Evolutionary conservation across 805 yeast species (phyloP).

Genomic region (Starmera pachycereana): DNA sequence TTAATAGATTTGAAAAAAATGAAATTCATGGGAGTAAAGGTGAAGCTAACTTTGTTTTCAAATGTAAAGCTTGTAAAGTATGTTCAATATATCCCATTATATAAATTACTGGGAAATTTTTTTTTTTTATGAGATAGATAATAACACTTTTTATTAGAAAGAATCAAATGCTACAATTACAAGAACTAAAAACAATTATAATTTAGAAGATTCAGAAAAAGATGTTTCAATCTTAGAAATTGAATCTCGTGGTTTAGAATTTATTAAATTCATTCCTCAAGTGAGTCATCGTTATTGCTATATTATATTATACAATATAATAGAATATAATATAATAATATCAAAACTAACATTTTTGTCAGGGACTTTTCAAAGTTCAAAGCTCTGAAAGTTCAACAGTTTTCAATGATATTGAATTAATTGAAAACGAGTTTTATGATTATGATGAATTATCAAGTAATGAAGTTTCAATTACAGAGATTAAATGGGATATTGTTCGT

Average conservation of each 20-base stretch:
- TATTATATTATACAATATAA: too few relatives aligned
- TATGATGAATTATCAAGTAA: slow-evolving; percentile 77
- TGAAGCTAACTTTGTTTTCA: slow-evolving; percentile 72
- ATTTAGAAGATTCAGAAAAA: slow-evolving; percentile 30
- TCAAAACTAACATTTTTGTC: too few relatives aligned
- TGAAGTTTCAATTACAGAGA: slow-evolving; percentile 75
- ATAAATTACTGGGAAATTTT: too few relatives aligned
- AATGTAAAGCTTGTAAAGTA: slow-evolving; percentile 52
- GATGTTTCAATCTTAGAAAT: slow-evolving; percentile 48
- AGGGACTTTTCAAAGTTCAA: slow-evolving; percentile 46
- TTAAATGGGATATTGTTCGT: slow-evolving; percentile 50
- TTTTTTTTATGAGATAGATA: too few relatives aligned
- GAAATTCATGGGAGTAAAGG: slow-evolving; percentile 67
- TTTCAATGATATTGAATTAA: slow-evolving; percentile 58
- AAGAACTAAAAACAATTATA: slow-evolving; percentile 16
- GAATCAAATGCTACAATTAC: slow-evolving; percentile 8
- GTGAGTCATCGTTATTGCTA: too few relatives aligned
- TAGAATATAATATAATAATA: too few relatives aligned
- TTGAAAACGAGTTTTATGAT: slow-evolving; percentile 88
- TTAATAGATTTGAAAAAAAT: slow-evolving; percentile 57
- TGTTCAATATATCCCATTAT: too few relatives aligned
- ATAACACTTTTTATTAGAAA: too few relatives aligned
- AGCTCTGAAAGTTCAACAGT: slow-evolving; percentile 41
- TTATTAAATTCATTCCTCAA: slow-evolving; percentile 55
- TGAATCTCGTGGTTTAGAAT: slow-evolving; percentile 80